These are phyloP conservation scores for Elongisporangium prolatum DNA, from an alignment of 352 stramenopile genomes.

Conservation along the genomic window DNA sequence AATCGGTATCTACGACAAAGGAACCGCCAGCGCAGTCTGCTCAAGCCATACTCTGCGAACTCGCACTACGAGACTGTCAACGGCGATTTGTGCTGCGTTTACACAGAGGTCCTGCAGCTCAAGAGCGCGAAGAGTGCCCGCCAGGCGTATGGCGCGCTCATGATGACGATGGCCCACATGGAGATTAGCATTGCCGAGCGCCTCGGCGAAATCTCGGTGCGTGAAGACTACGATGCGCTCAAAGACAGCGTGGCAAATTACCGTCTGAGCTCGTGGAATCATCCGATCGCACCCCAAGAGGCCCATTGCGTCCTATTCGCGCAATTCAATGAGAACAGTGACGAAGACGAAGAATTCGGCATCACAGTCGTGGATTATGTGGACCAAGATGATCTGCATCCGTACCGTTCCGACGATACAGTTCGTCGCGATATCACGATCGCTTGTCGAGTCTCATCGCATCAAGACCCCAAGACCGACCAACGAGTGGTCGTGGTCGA, in stretches of 20 bases:
- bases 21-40: constrained; percentile 26
- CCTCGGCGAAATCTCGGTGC: constrained; percentile 35
- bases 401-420: constrained; percentile 8
- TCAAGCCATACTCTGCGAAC: constrained; percentile 25
- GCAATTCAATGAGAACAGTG: constrained; percentile 16
- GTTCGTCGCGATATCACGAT: constrained; percentile 9
- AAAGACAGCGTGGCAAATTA: constrained; percentile 6
- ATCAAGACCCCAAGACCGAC: constrained; percentile 1
- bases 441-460: not conserved
- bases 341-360: constrained; percentile 14
- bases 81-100: constrained; percentile 23
- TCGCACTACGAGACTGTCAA: constrained; percentile 25
- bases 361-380: constrained; percentile 13
- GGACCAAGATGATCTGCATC: constrained; percentile 14
- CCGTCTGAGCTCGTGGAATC: too few species aligned
- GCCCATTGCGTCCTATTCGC: not conserved
- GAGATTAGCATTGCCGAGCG: constrained; percentile 43
- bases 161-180: constrained; percentile 21
- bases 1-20: constrained; percentile 25
- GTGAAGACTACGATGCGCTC: constrained; percentile 37
- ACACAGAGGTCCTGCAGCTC: too few species aligned
- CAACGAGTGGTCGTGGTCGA: constrained; percentile 19
- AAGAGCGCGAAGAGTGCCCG: too few species aligned
- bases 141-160: too few species aligned
- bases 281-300: too few species aligned